Evolutionary conservation across 2,329 filamentous ascomycete genomes (phyloP), one percentile per base, ranked within the genome.

Genomic region (Colletotrichum musicola): DNA sequence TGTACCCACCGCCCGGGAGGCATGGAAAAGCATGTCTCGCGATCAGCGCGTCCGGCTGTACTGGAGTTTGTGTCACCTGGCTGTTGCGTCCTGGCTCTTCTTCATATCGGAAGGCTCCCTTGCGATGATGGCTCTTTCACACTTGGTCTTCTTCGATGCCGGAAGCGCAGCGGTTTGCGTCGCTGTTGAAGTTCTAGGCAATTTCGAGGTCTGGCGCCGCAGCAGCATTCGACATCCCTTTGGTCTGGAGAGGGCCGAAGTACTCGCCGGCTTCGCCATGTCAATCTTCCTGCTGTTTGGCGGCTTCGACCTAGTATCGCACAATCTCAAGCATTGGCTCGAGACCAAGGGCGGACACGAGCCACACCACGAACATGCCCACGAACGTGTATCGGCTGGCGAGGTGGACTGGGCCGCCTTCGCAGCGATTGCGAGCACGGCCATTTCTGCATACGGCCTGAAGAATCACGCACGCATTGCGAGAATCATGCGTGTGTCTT

Each of bases 241-340:
- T 77, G 95, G 92, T 4, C 88, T 99, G 25, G 94, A 98, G 81
- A 89, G 96, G 62, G 93, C 93, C 67, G 96, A 99, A 80, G 95
- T 99, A 5, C 88, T 99, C 16, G 94, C 95, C 42, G 96, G 96
- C 18, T 97, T 99, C 72, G 96, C 95, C 69, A 94, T 98, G 90
- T 97, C 94, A 59, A 92, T 99, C 46, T 94, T 98, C 70, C 88
- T 99, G 13, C 88, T 97, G n/a, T 99, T 99, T 81, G 97, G 97
- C 85, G 95, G 95, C 20, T 92, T 98, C 75, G 96, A 99, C 75
- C 89, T 99, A 56, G 92, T 99, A 70, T 97, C 93, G 47, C 96
- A 99, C 78, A 95, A 94, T 69, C 84, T 97, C 16, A 96, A 97
- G 77, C 95, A 99, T 79, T 88, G 94, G n/a, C 88, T 99, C 12